Evolutionary conservation across 805 yeast genomes (phyloP).

Genomic region (Zygosaccharomyces bailii): DNA sequence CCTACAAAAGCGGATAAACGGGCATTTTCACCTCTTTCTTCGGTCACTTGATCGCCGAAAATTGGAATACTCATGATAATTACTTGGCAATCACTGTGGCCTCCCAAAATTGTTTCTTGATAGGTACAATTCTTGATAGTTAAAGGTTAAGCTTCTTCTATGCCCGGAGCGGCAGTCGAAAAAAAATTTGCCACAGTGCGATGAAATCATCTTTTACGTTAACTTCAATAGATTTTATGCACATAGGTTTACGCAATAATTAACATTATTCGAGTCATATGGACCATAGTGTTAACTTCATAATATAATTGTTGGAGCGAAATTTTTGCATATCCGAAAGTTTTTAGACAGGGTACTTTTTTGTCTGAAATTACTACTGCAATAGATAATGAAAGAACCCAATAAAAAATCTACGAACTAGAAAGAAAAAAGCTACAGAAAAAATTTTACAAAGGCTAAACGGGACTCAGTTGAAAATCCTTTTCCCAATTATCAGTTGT

Average conservation of each 20-base stretch:
- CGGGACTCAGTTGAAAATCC: too few species aligned
- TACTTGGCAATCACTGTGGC: background rate
- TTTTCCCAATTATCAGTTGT: too few species aligned
- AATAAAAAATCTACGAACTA: too few species aligned
- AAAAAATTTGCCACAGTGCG: constrained; percentile 10
- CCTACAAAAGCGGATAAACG: constrained; percentile 97
- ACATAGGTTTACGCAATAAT: background rate
- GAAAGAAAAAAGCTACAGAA: too few species aligned
- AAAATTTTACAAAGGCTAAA: too few species aligned
- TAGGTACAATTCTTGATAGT: background rate
- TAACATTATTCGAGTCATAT: background rate
- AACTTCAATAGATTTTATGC: background rate
- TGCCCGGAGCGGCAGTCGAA: constrained; percentile 4
- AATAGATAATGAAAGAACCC: too few species aligned
- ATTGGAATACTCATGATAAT: constrained; percentile 61
- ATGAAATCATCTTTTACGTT: constrained; percentile 1
- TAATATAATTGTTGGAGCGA: too few species aligned
- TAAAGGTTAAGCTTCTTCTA: background rate
- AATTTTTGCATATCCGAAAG: too few species aligned
- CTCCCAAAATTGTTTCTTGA: background rate
- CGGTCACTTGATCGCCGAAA: constrained; percentile 95
- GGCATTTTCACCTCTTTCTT: constrained; percentile 97
- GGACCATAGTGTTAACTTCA: too few species aligned
- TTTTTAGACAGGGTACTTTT: too few species aligned
- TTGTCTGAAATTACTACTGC: too few species aligned